These are phyloP conservation scores for Elsinoe ampelina DNA, from an alignment of 2,329 filamentous ascomycete species.

Conservation along the genomic window DNA sequence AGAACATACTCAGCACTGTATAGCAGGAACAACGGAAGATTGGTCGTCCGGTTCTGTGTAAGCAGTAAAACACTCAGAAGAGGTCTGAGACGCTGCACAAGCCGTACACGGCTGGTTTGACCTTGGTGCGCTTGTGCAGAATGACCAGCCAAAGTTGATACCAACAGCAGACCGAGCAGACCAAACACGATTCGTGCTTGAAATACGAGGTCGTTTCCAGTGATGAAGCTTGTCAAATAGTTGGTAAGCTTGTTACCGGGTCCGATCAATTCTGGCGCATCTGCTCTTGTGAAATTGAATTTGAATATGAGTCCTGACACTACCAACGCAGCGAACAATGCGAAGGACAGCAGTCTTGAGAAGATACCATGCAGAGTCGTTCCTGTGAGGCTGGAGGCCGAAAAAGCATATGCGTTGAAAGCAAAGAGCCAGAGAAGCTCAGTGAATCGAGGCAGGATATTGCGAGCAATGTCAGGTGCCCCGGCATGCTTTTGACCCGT, in stretches of 20 bases:
- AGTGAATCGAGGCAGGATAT: constrained; percentile 55
- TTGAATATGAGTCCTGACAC: constrained; percentile 71
- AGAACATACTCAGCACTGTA: constrained; percentile 52
- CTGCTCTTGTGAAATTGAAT: constrained; percentile 74
- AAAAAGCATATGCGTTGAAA: constrained; percentile 55
- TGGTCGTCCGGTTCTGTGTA: constrained; percentile 77
- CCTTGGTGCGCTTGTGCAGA: constrained; percentile 16
- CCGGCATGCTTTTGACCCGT: constrained; percentile 94
- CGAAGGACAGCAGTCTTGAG: constrained; percentile 20
- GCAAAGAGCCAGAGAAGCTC: constrained; percentile 66
- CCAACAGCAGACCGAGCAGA: constrained; percentile 25
- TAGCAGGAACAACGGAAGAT: constrained; percentile 75
- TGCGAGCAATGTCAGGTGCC: constrained; percentile 74
- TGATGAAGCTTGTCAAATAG: not conserved
- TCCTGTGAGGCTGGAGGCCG: constrained; percentile 28
- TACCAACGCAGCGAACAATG: constrained; percentile 34
- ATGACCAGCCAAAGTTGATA: constrained; percentile 22
- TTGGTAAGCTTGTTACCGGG: constrained; percentile 18
- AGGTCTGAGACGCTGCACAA: constrained; percentile 29
- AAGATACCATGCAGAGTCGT: constrained; percentile 23
- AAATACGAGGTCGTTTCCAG: constrained; percentile 21
- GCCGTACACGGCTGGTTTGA: constrained; percentile 6
- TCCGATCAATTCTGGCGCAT: constrained; percentile 64
- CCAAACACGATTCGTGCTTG: constrained; percentile 32
- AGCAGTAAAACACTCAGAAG: constrained; percentile 69